Percentiles rank a stretch among this genome's conserved stretches.
These are phyloP conservation scores for Fusarium sp. DNA, from an alignment of 2,329 filamentous ascomycete genomes.

Conservation along the genomic window DNA sequence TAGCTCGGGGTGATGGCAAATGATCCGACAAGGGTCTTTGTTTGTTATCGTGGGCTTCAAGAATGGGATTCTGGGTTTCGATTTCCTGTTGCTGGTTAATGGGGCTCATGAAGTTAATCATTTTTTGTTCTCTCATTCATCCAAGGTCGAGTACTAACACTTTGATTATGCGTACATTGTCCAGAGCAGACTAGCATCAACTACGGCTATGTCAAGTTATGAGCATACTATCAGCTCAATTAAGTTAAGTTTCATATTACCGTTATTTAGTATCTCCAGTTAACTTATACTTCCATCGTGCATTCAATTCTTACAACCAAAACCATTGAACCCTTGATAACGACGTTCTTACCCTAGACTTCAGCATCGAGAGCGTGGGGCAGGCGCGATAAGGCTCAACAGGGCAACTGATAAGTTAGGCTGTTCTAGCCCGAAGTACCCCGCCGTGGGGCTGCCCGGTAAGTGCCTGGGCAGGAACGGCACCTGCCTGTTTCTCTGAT, in stretches of 20 bases:
- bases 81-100: neutral
- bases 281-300: neutral
- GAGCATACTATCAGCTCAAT: no score
- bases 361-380: neutral
- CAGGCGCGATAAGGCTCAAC: constrained; percentile 16
- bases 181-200: neutral
- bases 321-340: no score
- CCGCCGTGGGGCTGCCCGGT: constrained; percentile 38
- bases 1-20: constrained; percentile 27
- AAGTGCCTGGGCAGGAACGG: constrained; percentile 18
- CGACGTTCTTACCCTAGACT: constrained; percentile 7
- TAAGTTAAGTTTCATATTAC: neutral
- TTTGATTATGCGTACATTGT: no score
- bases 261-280: neutral
- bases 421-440: constrained; percentile 23
- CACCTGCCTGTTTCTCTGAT: constrained; percentile 31
- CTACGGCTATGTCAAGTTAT: neutral
- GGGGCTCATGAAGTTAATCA: neutral
- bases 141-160: no score
- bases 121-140: neutral
- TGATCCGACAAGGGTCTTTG: constrained; percentile 7
- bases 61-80: neutral
- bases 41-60: constrained; percentile 7
- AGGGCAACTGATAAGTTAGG: constrained; percentile 10
- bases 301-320: neutral